A percentile compares a stretch with the other conserved stretches of the same genome.
These are phyloP conservation scores for Schizophyllum amplum DNA, from an alignment of 1,284 basidiomycete species.

Conservation along the genomic window DNA sequence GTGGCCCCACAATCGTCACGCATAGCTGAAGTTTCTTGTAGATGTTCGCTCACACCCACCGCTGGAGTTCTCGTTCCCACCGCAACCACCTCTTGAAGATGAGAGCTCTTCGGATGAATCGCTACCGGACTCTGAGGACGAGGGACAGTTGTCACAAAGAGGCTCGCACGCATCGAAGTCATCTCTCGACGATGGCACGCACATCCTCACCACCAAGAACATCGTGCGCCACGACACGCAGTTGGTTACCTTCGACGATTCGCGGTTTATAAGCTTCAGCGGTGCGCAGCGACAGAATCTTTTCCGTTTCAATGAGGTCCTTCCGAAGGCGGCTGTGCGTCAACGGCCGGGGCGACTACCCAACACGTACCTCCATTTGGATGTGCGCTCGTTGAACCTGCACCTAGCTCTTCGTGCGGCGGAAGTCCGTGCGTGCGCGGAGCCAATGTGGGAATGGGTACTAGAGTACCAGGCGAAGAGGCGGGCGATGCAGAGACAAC, in stretches of 20 bases:
- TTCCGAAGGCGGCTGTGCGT: slow-evolving; percentile 16
- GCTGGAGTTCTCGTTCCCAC: slow-evolving; percentile 50
- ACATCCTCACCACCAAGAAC: neutral
- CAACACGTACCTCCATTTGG: slow-evolving; percentile 42
- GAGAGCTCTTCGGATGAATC: slow-evolving; percentile 5
- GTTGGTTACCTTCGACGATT: slow-evolving; percentile 37
- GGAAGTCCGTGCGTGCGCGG: slow-evolving; percentile 57
- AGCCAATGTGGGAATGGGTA: slow-evolving; percentile 73
- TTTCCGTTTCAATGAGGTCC: slow-evolving; percentile 2
- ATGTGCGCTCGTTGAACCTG: slow-evolving; percentile 47
- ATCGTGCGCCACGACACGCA: slow-evolving; percentile 23
- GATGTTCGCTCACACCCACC: slow-evolving; percentile 59
- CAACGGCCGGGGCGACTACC: slow-evolving; percentile 29
- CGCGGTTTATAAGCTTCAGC: slow-evolving; percentile 5
- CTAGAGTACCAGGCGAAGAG: slow-evolving; percentile 25
- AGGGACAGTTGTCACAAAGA: neutral
- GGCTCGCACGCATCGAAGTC: neutral
- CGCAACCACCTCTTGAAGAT: slow-evolving; percentile 18
- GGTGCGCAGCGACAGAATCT: slow-evolving; percentile 1
- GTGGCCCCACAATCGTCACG: slow-evolving; percentile 1
- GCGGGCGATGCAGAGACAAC: slow-evolving; percentile 11
- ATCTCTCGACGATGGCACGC: neutral
- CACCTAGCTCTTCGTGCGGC: slow-evolving; percentile 48
- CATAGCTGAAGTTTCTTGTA: slow-evolving; percentile 16
- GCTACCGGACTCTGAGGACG: slow-evolving; percentile 23